Evolutionary conservation across 2,329 filamentous ascomycete species (phyloP), one percentile per base, ranked within the genome.

Genomic region (Chaetomiaceae sp.): DNA sequence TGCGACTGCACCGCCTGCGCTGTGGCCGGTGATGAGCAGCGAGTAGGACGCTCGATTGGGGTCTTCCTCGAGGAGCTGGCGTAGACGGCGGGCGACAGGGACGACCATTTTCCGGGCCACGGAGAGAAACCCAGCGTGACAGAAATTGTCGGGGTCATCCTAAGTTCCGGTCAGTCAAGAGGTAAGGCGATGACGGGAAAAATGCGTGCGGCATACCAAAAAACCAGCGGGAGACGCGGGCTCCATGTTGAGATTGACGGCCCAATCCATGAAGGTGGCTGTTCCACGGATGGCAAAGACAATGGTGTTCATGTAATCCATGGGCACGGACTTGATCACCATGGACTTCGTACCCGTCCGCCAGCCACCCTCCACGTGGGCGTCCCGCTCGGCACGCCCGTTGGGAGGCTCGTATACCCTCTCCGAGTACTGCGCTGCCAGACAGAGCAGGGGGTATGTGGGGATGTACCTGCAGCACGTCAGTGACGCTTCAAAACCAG

Each of bases 261-360:
- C 79, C 89, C 89, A 95, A 68, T 95, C 89, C 72, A 87, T 82
- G 59, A 93, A 87, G 6, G 81, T 86, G 20, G 88, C 82, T 0
- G 84, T 89, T 17, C 89, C 89, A 17, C 89, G 81, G 55, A 95
- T 87, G 13, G 89, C 88, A 61, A 95, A 87, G 10, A 95, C 85
- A 49, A 95, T 85, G 16, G 85, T 84, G 63, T 87, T 82, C 71
- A 85, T 82, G 60, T 88, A 76, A 62, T 93, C 88, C 64, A 90
- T 81, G 1, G 87, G 82, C 0, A 91, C 77, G 0, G 85, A 89
- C 63, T 91, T 92, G 63, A 95, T 83, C 14, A 87, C 82, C 84
- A 92, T 92, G 20, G 89, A 86, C 65, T 91, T 92, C 1, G 87
- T 86, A n/a, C 87, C 87, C 3, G 78, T 75, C 17, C 76, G 75